phyloP scores from a whole-genome alignment of 805 yeast species.

The Kazachstania kunashirensis region DNA sequence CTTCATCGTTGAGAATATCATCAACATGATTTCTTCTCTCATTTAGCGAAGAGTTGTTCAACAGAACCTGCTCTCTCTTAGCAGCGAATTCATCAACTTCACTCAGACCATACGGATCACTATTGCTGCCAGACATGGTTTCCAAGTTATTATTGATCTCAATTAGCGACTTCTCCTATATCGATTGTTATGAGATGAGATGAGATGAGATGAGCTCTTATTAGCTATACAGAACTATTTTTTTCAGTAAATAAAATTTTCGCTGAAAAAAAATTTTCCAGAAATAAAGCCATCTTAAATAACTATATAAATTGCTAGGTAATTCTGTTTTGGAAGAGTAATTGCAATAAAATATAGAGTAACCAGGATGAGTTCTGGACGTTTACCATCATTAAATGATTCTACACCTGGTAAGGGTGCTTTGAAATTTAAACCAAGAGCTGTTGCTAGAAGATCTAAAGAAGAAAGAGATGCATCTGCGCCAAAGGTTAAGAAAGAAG shows the following conservation, averaged over 20 bases:
- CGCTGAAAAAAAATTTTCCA: background rate
- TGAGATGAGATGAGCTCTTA: background rate
- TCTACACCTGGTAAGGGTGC: conserved; percentile 34
- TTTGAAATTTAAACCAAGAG: conserved; percentile 76
- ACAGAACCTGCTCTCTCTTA: conserved; percentile 45
- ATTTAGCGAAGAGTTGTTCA: conserved; percentile 45
- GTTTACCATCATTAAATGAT: conserved; percentile 28
- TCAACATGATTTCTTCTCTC: conserved; percentile 26
- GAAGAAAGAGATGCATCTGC: conserved; percentile 78
- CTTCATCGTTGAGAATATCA: conserved; percentile 39
- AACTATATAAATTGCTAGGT: no score
- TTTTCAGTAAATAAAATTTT: background rate
- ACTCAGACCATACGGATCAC: conserved; percentile 40
- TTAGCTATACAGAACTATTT: background rate
- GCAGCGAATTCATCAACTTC: conserved; percentile 64
- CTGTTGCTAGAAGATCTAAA: conserved; percentile 71
- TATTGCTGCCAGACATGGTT: conserved; percentile 12
- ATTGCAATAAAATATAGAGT: no score
- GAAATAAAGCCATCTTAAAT: no score
- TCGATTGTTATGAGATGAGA: background rate
- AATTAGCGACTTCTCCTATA: no score
- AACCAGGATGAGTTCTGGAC: conserved; percentile 20
- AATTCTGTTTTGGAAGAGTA: no score
- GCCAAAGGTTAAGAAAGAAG: conserved; percentile 38
- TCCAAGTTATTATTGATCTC: no score